phyloP scores from a whole-genome alignment of 106 monocot genomes.

The Hemerocallis citrina region DNA sequence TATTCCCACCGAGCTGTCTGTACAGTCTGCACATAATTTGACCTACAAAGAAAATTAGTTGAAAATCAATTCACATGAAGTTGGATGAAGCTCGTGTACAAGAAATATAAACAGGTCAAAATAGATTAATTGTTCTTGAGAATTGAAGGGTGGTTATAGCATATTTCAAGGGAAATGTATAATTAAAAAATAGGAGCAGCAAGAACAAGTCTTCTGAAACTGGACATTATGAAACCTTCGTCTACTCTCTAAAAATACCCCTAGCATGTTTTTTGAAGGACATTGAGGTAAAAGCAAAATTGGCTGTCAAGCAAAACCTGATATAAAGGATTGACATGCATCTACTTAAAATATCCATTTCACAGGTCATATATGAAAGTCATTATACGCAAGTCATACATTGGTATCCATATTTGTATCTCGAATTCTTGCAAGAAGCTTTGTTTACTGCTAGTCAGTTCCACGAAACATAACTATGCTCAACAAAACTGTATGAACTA shows the following conservation, averaged over 20 bases:
- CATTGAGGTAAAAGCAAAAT: not conserved
- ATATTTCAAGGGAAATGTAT: not conserved
- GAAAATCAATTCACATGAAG: constrained; percentile 3
- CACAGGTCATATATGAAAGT: not conserved
- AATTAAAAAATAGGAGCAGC: not conserved
- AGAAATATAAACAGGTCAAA: not conserved
- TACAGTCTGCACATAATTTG: constrained; percentile 69
- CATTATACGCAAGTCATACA: not conserved
- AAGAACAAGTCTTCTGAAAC: not conserved
- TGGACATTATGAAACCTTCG: not conserved
- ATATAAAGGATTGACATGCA: not conserved
- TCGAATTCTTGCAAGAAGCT: not conserved
- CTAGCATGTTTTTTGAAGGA: not conserved
- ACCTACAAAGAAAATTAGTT: constrained; percentile 31
- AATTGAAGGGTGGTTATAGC: not conserved
- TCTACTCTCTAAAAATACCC: not conserved
- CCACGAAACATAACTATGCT: too few relatives aligned
- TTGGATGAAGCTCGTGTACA: not conserved
- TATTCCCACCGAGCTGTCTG: constrained; percentile 93
- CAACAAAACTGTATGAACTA: not conserved
- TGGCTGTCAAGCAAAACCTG: not conserved
- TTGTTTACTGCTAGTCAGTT: not conserved
- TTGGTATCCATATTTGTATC: not conserved
- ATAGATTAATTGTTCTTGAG: not conserved
- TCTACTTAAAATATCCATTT: not conserved